Evolutionary conservation across 2,329 filamentous ascomycete species (phyloP).

Genomic region (Mariannaea elegans): DNA sequence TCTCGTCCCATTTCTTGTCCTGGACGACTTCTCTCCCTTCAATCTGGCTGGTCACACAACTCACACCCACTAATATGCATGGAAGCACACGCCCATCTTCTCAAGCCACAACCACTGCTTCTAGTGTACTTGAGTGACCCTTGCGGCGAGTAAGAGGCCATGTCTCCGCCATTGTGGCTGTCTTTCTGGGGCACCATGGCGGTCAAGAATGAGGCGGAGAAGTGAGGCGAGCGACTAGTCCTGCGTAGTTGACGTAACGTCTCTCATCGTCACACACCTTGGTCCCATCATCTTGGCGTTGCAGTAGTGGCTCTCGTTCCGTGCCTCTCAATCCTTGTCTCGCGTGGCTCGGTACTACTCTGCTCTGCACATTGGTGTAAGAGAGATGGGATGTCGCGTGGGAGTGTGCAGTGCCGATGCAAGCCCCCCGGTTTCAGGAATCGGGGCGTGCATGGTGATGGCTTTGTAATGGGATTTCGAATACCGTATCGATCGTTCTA

Average conservation of each 20-base stretch:
- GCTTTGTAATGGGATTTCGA: background rate
- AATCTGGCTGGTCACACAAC: background rate
- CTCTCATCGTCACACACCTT: background rate
- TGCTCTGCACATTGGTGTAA: background rate
- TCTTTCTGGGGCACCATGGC: background rate
- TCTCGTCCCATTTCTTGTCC: background rate
- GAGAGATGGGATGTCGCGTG: background rate
- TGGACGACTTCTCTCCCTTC: background rate
- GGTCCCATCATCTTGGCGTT: background rate
- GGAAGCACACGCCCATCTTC: background rate
- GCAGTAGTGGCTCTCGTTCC: background rate
- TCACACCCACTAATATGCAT: background rate
- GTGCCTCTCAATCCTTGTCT: background rate
- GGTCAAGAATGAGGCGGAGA: background rate
- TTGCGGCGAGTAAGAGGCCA: background rate
- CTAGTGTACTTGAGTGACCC: background rate
- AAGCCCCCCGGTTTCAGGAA: background rate
- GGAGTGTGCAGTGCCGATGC: background rate
- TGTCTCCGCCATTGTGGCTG: background rate
- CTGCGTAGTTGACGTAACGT: background rate
- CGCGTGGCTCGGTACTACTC: background rate
- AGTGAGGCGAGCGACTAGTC: conserved; percentile 11
- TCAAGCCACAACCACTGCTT: no score
- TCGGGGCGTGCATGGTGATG: background rate
- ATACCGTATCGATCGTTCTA: background rate